Base-by-base conservation (phyloP, 495 filamentous ascomycete genomes). In the Aspergillus taichungensis region DNA sequence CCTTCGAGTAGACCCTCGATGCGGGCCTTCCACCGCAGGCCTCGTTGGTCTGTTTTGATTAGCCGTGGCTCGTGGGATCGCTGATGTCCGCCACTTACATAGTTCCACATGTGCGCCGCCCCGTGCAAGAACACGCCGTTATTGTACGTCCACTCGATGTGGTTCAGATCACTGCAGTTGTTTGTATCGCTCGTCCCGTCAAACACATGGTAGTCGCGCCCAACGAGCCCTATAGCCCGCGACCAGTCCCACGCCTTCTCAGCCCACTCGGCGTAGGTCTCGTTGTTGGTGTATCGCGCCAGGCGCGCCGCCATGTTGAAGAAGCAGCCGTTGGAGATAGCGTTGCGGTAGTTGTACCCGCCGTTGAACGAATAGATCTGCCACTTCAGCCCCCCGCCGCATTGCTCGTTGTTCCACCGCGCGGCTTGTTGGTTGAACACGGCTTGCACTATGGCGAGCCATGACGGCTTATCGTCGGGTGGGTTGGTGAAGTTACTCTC, bases 261-360 rank as follows among this genome's bases (percentile, higher is more conserved):
- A 6, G 88, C 88, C 83, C 78, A 87, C 14, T 84, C 75, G 2
- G 77, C 75, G 57, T 95, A 95, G 0, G 85, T 90, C 43, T 75
- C 52, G 53, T 95, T 94, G 6, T 75, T 71, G 6, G 87, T 88
- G 59, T 88, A 91, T 39, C 72, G 73, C 0, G 84, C 85, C 40
- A 94, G 66, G 7, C 89, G 76, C 1, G 87, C 79, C 4, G 80
- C 84, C 33, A 94, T 63, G 48, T 94, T 81, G 63, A 92, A 85
- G 64, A 91, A 87, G 45, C 81, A 78, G 5, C 82, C 87, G 40
- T 88, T 92, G 3, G 84, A 84, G 46, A 84, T 86, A 13, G 85
- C 72, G 60, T 87, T 90, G 63, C 90, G 84, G 69, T 91, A 90
- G 42, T 81, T 73, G 46, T 85, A 92, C 0, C 89, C 88, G 40